Evolutionary conservation across 2,329 filamentous ascomycete genomes (phyloP).

Genomic region (Metarhizium rileyi): DNA sequence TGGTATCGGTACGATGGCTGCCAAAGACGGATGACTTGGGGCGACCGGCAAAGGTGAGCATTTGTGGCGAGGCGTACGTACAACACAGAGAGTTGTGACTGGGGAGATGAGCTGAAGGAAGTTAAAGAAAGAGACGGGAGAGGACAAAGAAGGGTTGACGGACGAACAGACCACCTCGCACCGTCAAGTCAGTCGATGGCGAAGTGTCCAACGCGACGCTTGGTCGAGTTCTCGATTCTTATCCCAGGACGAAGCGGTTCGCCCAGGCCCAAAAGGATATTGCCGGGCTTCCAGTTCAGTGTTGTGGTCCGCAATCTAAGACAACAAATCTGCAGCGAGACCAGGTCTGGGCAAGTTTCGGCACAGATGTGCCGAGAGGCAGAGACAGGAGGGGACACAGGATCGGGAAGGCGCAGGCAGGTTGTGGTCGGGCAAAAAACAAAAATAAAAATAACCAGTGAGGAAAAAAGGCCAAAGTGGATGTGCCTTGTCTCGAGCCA

Average conservation of each 20-base stretch:
- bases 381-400: constrained; percentile 6
- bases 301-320: constrained; percentile 2
- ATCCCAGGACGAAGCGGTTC: background rate
- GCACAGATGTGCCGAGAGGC: constrained; percentile 8
- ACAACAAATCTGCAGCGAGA: constrained; percentile 6
- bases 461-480: too few relatives aligned
- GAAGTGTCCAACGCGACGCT: background rate
- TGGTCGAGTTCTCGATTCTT: background rate
- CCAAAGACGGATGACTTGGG: constrained; percentile 6
- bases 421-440: background rate
- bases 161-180: background rate
- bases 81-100: background rate
- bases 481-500: too few relatives aligned
- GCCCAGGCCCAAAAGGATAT: background rate
- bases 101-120: background rate
- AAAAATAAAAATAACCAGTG: background rate
- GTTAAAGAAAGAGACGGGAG: background rate
- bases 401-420: constrained; percentile 7
- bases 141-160: background rate
- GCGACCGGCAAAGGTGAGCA: constrained; percentile 7
- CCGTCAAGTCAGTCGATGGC: background rate
- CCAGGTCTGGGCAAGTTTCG: constrained; percentile 2
- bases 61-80: constrained; percentile 5
- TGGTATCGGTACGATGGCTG: constrained; percentile 3
- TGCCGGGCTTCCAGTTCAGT: background rate